These are phyloP conservation scores for Podila epigama DNA, from an alignment of 192 early-diverging fungal genomes.

Conservation along the genomic window DNA sequence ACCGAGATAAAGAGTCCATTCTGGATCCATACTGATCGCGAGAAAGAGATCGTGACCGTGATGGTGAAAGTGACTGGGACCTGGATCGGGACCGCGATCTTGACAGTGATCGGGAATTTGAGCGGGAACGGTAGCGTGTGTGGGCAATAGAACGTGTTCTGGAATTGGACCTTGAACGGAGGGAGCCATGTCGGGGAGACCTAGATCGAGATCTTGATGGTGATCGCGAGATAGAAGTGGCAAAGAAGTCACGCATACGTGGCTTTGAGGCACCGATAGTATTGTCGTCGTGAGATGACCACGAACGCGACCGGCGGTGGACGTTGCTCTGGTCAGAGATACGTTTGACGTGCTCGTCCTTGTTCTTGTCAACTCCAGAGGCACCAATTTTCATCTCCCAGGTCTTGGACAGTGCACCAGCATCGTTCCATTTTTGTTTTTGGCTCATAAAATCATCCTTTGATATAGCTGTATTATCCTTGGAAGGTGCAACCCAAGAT, in stretches of 20 bases:
- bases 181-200: slow-evolving; percentile 4
- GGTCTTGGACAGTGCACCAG: background rate
- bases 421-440: slow-evolving; percentile 1
- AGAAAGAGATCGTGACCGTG: slow-evolving; percentile 1
- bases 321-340: slow-evolving; percentile 17
- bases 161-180: background rate
- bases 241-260: background rate
- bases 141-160: slow-evolving; percentile 3
- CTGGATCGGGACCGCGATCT: slow-evolving; percentile 12
- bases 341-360: slow-evolving; percentile 3
- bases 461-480: background rate
- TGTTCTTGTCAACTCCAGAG: no score
- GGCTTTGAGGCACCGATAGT: background rate
- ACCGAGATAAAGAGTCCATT: background rate
- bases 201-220: slow-evolving; percentile 14
- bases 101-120: slow-evolving; percentile 7
- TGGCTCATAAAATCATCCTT: slow-evolving; percentile 3
- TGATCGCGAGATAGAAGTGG: background rate
- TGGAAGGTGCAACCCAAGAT: slow-evolving; percentile 25
- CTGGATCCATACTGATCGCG: background rate
- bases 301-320: slow-evolving; percentile 36
- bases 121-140: slow-evolving; percentile 2
- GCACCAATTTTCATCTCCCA: background rate
- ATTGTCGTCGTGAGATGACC: slow-evolving; percentile 14
- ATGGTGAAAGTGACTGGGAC: slow-evolving; percentile 4